These are phyloP conservation scores for Talaromyces sp. DNA, from an alignment of 2,329 filamentous ascomycete genomes.

Conservation along the genomic window DNA sequence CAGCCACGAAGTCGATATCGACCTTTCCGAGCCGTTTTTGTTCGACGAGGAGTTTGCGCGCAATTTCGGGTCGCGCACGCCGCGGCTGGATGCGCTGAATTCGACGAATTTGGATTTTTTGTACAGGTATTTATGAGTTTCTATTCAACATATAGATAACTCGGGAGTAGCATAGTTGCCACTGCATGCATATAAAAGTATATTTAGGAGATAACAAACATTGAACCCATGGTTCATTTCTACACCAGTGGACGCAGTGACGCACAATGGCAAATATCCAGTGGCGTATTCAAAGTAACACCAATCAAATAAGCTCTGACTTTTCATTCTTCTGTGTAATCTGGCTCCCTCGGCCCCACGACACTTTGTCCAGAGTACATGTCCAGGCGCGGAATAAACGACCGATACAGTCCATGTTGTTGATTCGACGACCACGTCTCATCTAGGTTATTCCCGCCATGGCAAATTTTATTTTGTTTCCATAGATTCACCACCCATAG, in stretches of 20 bases:
- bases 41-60: conserved; percentile 24
- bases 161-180: neutral
- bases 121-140: conserved; percentile 22
- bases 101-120: conserved; percentile 26
- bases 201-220: neutral
- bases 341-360: neutral
- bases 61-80: conserved; percentile 20
- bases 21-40: conserved; percentile 26
- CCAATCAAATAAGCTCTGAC: neutral
- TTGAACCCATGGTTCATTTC: neutral
- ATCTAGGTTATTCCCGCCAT: neutral
- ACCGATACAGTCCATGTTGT: neutral
- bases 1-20: conserved; percentile 14
- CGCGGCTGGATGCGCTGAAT: conserved; percentile 25
- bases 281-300: neutral
- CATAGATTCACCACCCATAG: neutral
- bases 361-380: neutral
- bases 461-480: neutral
- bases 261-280: neutral
- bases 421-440: neutral
- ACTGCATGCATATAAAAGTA: neutral
- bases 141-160: neutral
- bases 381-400: neutral
- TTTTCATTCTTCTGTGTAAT: neutral
- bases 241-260: neutral